phyloP scores from a whole-genome alignment of 306 rosid genomes.

The Carpinus fangiana region DNA sequence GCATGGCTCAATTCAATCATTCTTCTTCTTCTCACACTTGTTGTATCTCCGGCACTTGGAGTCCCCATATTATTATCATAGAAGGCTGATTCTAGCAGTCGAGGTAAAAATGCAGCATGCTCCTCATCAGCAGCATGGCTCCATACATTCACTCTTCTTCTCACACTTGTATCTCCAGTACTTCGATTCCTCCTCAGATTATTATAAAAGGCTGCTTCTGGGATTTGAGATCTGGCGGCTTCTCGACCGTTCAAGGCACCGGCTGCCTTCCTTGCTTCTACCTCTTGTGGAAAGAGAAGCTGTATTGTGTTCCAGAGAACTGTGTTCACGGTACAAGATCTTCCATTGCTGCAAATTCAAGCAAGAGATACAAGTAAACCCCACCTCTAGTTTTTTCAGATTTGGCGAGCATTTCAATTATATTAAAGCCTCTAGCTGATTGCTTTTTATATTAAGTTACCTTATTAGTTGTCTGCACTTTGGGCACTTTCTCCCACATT shows the following conservation, averaged over 20 bases:
- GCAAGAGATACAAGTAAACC: not conserved
- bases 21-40: no score
- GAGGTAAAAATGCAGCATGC: constrained; percentile 20
- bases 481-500: constrained; percentile 93
- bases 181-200: constrained; percentile 47
- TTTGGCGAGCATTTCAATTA: not conserved
- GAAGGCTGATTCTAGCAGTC: no score
- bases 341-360: constrained; percentile 67
- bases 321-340: constrained; percentile 92
- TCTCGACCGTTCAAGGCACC: constrained; percentile 39
- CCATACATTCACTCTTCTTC: constrained; percentile 31
- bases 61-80: no score
- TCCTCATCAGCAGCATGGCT: constrained; percentile 8
- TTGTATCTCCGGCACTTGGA: no score
- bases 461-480: constrained; percentile 88
- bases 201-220: constrained; percentile 45
- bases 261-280: constrained; percentile 72
- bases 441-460: constrained; percentile 29
- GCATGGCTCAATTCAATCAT: no score
- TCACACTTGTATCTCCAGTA: constrained; percentile 29
- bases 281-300: constrained; percentile 86
- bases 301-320: constrained; percentile 97
- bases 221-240: constrained; percentile 28
- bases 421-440: not conserved
- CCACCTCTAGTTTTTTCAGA: not conserved